Evolutionary conservation across 768 basidiomycete species (phyloP).

Genomic region (Hericium alpestre): DNA sequence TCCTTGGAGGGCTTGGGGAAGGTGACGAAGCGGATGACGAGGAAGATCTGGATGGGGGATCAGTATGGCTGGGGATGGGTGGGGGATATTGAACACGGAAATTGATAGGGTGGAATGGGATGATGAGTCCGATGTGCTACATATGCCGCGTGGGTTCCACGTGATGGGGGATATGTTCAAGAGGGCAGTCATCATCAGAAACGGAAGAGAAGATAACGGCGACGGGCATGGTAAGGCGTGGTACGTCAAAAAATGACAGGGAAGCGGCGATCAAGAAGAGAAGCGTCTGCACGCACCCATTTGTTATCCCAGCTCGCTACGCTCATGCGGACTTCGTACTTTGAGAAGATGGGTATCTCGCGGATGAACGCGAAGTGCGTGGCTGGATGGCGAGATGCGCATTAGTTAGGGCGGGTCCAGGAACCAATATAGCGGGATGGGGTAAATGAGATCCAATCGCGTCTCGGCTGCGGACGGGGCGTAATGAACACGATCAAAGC

Average conservation of each 20-base stretch:
- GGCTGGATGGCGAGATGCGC: conserved; percentile 23
- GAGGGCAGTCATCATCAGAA: neutral
- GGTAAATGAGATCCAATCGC: too few relatives aligned
- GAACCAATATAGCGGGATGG: neutral
- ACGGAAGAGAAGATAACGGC: neutral
- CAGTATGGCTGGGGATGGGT: neutral
- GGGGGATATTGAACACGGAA: neutral
- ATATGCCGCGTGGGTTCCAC: too few relatives aligned
- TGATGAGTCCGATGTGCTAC: too few relatives aligned
- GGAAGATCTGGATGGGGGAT: conserved; percentile 38
- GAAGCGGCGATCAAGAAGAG: too few relatives aligned
- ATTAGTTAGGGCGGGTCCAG: neutral
- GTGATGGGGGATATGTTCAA: neutral
- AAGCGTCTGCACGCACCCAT: conserved; percentile 43
- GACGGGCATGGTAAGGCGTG: neutral
- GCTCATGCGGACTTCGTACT: conserved; percentile 49
- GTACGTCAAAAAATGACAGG: neutral
- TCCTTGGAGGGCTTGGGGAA: conserved; percentile 27
- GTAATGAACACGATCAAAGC: neutral
- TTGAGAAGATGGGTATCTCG: conserved; percentile 55
- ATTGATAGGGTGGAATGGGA: too few relatives aligned
- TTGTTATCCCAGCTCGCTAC: conserved; percentile 66
- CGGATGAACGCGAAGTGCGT: conserved; percentile 60
- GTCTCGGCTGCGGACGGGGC: neutral
- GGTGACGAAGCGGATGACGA: conserved; percentile 55